Conservation (phyloP, 1,284 basidiomycete species). For the Cryptococcus jaspeensis region DNA sequence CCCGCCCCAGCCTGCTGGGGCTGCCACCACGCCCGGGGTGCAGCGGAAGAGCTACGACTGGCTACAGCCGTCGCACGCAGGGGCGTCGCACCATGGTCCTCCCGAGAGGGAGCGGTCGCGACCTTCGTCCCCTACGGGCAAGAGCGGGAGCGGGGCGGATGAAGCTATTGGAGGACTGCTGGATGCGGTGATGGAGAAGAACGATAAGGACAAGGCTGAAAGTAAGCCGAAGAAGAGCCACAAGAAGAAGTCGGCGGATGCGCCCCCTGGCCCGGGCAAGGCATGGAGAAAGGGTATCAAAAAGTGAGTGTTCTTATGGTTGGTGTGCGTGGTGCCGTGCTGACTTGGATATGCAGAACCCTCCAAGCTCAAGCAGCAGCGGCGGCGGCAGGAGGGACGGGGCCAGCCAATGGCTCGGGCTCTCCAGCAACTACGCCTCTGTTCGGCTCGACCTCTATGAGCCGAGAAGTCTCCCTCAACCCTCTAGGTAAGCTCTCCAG, state of each 20-base stretch:
- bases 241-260: conserved; percentile 24
- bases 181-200: neutral
- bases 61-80: conserved; percentile 36
- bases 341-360: neutral
- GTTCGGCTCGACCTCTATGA: neutral
- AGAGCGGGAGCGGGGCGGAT: conserved; percentile 23
- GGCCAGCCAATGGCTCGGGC: neutral
- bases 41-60: conserved; percentile 45
- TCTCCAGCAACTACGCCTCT: neutral
- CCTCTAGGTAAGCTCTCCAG: neutral
- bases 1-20: neutral
- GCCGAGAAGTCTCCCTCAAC: neutral
- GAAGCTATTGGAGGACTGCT: conserved; percentile 19
- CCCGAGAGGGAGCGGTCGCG: conserved; percentile 20
- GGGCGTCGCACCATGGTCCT: conserved; percentile 43
- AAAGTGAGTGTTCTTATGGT: conserved; percentile 34
- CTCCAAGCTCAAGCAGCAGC: no score
- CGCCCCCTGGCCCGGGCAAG: conserved; percentile 34
- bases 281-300: conserved; percentile 43
- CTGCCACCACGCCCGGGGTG: conserved; percentile 11
- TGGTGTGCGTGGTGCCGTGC: neutral
- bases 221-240: conserved; percentile 23
- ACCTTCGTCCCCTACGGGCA: neutral
- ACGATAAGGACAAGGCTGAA: neutral
- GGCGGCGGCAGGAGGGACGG: neutral